phyloP scores from a whole-genome alignment of 2,329 filamentous ascomycete genomes.

The Dryadomyces quercus-mongolicae region DNA sequence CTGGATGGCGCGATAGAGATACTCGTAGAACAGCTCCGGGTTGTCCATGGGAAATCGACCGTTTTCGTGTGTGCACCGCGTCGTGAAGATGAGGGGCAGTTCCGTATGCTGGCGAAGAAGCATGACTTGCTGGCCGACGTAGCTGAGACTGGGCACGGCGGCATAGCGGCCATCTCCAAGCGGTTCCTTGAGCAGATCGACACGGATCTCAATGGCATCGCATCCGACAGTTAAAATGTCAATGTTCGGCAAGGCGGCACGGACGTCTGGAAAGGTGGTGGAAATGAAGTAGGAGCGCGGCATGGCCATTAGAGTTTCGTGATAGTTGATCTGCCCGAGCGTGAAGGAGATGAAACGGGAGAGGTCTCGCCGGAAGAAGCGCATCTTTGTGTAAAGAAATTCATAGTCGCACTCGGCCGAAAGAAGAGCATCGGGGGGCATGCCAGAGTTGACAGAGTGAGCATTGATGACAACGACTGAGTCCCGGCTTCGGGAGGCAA shows the following conservation, averaged over 20 bases:
- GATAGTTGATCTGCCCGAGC: constrained; percentile 66
- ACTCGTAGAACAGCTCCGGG: constrained; percentile 61
- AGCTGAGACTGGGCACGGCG: constrained; percentile 63
- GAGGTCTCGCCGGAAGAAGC: constrained; percentile 63
- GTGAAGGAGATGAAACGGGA: constrained; percentile 70
- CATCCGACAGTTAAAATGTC: constrained; percentile 80
- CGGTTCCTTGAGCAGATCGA: constrained; percentile 68
- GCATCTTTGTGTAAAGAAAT: constrained; percentile 65
- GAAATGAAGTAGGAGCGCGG: constrained; percentile 74
- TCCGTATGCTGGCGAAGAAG: constrained; percentile 71
- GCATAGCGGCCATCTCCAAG: constrained; percentile 48
- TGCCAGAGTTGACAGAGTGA: constrained; percentile 60
- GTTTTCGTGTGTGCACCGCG: constrained; percentile 69
- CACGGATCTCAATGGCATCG: constrained; percentile 74
- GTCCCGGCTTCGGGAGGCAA: constrained; percentile 43
- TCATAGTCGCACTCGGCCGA: constrained; percentile 70
- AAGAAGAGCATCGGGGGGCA: constrained; percentile 53
- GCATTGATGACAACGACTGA: constrained; percentile 61
- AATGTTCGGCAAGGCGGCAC: constrained; percentile 69
- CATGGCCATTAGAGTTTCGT: constrained; percentile 67
- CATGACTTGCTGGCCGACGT: constrained; percentile 81
- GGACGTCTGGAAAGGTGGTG: constrained; percentile 78
- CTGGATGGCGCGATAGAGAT: constrained; percentile 72
- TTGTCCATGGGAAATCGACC: constrained; percentile 77
- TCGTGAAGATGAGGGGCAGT: constrained; percentile 83